Evolutionary conservation across 257 asterid species (phyloP), one percentile per base, ranked within the genome.

Genomic region (Prunella vulgaris): DNA sequence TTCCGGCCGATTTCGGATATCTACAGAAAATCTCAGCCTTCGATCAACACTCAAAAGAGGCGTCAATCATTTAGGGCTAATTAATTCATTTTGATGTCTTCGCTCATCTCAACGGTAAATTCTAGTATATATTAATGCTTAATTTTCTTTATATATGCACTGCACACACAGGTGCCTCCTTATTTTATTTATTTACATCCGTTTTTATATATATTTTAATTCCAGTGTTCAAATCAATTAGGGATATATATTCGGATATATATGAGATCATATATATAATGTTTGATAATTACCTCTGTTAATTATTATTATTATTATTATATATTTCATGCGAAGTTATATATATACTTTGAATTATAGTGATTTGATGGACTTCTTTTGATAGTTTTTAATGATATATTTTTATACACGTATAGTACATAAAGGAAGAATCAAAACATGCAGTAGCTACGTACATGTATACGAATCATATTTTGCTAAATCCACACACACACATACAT

Each of bases 1-100:
- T 61, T 78, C 4, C 52, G 80, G 18, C 68, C 81, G 5, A 51
- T 84, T 46, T 14, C 33, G 9, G 86, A 86, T 51, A 77, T 86
- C 38, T 86, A 84, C 60, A 66, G 67, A 24, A 58, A 40, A 4
- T 78, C 86, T 3, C 49, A 30, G 68, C 84, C 85, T 40, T 22
- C 37, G 62, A 44, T 68, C 64, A 14, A 24, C 37, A 48, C 52
- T 65, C 64, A 17, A 9, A 64, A 73, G 40, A 69, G 70, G 71
- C 72, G 30, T 6, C 33, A 32, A 17, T 37, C 20, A 53, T 72
- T 61, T 64, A 66, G 74, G 48, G 68, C 56, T 70, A n/a, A n/a
- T n/a, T n/a, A n/a, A n/a, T n/a, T n/a, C n/a, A 33, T 62, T 22
- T 17, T 52, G 58, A 32, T 58, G 6, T 73, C 15, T 15, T 3